Conservation (phyloP, 805 yeast species). For the Tanozyma kutaoensis region DNA sequence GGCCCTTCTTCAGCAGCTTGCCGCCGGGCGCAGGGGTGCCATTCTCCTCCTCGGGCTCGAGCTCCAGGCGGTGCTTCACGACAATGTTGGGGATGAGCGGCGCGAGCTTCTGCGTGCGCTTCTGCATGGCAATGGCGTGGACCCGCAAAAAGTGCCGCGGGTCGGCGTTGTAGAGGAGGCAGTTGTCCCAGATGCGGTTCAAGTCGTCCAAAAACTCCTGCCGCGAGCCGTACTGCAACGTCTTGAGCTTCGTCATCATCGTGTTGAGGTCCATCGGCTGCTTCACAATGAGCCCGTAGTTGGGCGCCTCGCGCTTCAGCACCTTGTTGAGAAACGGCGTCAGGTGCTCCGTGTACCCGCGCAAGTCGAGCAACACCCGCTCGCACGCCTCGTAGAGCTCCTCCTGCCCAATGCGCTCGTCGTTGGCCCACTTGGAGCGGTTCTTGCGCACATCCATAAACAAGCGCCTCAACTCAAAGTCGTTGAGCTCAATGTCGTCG, state of each 20-base stretch:
- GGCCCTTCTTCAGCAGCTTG: conserved; percentile 22
- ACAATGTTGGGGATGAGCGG: conserved; percentile 86
- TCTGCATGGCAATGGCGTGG: conserved; percentile 95
- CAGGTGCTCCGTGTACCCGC: conserved; percentile 92
- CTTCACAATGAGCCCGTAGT: conserved; percentile 80
- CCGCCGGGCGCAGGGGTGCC: conserved; percentile 19
- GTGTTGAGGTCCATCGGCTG: conserved; percentile 95
- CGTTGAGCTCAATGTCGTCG: conserved; percentile 62
- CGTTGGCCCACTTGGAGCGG: conserved; percentile 96
- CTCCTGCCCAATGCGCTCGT: conserved; percentile 91
- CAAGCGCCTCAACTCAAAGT: conserved; percentile 69
- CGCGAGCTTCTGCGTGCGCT: conserved; percentile 59
- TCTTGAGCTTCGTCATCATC: conserved; percentile 78
- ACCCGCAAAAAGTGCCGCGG: conserved; percentile 84
- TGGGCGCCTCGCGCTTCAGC: conserved; percentile 97
- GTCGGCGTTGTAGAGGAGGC: conserved; percentile 85
- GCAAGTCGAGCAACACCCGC: conserved; percentile 77
- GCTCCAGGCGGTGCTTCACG: conserved; percentile 58
- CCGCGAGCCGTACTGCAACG: conserved; percentile 71
- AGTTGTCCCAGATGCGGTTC: conserved; percentile 91
- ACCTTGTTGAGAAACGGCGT: conserved; percentile 92
- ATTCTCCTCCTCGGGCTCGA: conserved; percentile 48
- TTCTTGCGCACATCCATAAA: conserved; percentile 90
- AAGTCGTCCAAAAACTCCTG: conserved; percentile 89
- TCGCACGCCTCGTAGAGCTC: conserved; percentile 97